Evolutionary conservation across 2,329 filamentous ascomycete genomes (phyloP).

Genomic region (Penicillium sp.): DNA sequence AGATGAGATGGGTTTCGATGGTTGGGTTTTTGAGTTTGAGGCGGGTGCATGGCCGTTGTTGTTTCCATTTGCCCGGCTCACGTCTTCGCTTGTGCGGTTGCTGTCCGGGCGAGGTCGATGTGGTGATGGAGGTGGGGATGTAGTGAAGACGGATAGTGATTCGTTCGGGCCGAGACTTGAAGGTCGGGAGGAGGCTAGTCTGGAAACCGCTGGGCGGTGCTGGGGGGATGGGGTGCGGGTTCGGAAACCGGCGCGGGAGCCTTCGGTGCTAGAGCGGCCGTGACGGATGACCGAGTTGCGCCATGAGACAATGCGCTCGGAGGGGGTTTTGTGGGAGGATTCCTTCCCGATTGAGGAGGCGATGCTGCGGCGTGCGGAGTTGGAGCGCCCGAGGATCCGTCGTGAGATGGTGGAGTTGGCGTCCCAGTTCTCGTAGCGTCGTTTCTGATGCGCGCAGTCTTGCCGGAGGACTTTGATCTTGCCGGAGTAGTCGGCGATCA

Average conservation of each 20-base stretch:
- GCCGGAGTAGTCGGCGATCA: conserved; percentile 84
- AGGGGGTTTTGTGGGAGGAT: conserved; percentile 47
- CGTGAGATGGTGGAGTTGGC: conserved; percentile 72
- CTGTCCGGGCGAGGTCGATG: conserved; percentile 26
- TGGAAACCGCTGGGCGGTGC: conserved; percentile 29
- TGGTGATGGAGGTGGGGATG: conserved; percentile 28
- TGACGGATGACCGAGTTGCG: conserved; percentile 65
- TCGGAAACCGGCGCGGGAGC: conserved; percentile 29
- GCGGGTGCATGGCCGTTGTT: background rate
- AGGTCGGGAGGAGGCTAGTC: conserved; percentile 20
- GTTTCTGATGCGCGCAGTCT: conserved; percentile 82
- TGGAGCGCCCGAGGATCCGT: conserved; percentile 56
- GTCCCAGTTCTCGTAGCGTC: conserved; percentile 74
- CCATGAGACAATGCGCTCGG: conserved; percentile 86
- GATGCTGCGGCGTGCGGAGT: conserved; percentile 55
- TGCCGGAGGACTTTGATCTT: conserved; percentile 93
- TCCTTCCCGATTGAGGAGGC: conserved; percentile 46
- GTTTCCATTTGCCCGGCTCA: conserved; percentile 9
- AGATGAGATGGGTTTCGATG: conserved; percentile 10
- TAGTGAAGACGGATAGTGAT: conserved; percentile 26
- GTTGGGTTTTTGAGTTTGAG: background rate
- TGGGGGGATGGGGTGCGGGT: conserved; percentile 50
- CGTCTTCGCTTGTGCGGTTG: conserved; percentile 16
- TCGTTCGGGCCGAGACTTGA: conserved; percentile 26
- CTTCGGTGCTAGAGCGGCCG: conserved; percentile 50